These are phyloP conservation scores for Apocynum venetum DNA, from an alignment of 257 asterid genomes.

Conservation along the genomic window DNA sequence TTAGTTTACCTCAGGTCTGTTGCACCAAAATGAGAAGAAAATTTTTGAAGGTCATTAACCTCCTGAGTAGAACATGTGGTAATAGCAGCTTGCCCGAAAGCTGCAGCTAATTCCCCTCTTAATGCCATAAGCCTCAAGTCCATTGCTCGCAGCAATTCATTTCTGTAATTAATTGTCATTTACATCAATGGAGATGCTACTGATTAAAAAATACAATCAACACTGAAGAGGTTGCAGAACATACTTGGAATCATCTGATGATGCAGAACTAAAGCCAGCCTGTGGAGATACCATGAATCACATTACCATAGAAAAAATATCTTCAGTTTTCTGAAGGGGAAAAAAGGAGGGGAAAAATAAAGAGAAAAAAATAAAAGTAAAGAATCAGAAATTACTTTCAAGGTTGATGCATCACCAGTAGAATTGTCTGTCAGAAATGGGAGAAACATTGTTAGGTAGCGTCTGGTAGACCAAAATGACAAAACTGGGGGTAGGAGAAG, in stretches of 20 bases:
- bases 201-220: slow-evolving; percentile 3
- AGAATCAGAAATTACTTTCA: slow-evolving; percentile 28
- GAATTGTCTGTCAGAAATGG: slow-evolving; percentile 33
- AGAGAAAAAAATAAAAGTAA: neutral
- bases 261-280: slow-evolving; percentile 40
- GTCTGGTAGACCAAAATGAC: neutral
- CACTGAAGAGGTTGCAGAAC: slow-evolving; percentile 22
- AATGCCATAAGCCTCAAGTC: slow-evolving; percentile 72
- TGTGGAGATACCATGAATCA: slow-evolving; percentile 35
- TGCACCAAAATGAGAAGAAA: slow-evolving; percentile 73
- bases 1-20: slow-evolving; percentile 57
- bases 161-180: slow-evolving; percentile 45
- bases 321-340: neutral
- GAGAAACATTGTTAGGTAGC: slow-evolving; percentile 9
- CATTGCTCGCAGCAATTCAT: slow-evolving; percentile 81
- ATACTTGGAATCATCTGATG: slow-evolving; percentile 83
- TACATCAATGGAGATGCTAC: slow-evolving; percentile 19
- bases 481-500: neutral
- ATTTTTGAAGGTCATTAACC: slow-evolving; percentile 49
- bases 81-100: slow-evolving; percentile 62
- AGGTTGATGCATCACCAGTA: slow-evolving; percentile 24
- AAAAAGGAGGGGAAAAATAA: neutral
- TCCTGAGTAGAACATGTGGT: slow-evolving; percentile 52
- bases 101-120: slow-evolving; percentile 54
- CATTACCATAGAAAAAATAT: slow-evolving; percentile 12